A percentile compares a stretch with the other conserved stretches of the same genome.
These are phyloP conservation scores for Chaetomiaceae sp. DNA, from an alignment of 2,329 filamentous ascomycete genomes.

Conservation along the genomic window DNA sequence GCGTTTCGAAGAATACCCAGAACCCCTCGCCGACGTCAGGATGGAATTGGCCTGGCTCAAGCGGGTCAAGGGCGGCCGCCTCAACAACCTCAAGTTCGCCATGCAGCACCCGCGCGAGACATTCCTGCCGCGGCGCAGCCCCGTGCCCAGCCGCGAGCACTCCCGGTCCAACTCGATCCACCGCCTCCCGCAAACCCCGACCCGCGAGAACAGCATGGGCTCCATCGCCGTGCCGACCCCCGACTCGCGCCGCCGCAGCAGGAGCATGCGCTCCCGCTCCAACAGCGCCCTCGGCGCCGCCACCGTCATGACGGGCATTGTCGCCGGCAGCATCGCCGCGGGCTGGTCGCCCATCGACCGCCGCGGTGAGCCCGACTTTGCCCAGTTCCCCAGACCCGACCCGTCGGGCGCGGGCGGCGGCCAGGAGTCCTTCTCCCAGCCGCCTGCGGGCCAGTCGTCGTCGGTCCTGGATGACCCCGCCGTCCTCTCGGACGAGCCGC, in stretches of 20 bases:
- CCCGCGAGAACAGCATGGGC: slow-evolving; percentile 49
- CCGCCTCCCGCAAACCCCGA: slow-evolving; percentile 56
- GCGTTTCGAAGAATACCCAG: slow-evolving; percentile 62
- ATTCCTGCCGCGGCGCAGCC: slow-evolving; percentile 57
- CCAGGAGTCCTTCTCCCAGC: neutral
- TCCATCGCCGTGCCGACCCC: slow-evolving; percentile 40
- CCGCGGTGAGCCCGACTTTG: slow-evolving; percentile 35
- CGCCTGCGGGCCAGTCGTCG: neutral
- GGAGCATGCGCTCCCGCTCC: slow-evolving; percentile 60
- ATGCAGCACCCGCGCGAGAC: slow-evolving; percentile 70
- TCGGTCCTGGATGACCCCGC: slow-evolving; percentile 20
- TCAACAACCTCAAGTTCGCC: slow-evolving; percentile 76
- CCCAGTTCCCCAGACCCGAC: slow-evolving; percentile 30
- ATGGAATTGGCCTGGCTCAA: slow-evolving; percentile 79
- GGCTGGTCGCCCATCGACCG: slow-evolving; percentile 70
- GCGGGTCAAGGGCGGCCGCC: slow-evolving; percentile 72
- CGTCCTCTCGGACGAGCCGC: slow-evolving; percentile 34
- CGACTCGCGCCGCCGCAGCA: slow-evolving; percentile 59
- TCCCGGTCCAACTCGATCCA: slow-evolving; percentile 59
- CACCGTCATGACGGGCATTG: slow-evolving; percentile 77
- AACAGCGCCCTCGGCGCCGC: slow-evolving; percentile 70
- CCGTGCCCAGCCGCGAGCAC: slow-evolving; percentile 58
- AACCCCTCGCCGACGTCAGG: slow-evolving; percentile 67
- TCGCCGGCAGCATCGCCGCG: slow-evolving; percentile 69
- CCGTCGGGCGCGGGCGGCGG: slow-evolving; percentile 19